Evolutionary conservation across 108 stramenopile genomes (phyloP), one percentile per base, ranked within the genome.

Genomic region (Conticribra guillardii): DNA sequence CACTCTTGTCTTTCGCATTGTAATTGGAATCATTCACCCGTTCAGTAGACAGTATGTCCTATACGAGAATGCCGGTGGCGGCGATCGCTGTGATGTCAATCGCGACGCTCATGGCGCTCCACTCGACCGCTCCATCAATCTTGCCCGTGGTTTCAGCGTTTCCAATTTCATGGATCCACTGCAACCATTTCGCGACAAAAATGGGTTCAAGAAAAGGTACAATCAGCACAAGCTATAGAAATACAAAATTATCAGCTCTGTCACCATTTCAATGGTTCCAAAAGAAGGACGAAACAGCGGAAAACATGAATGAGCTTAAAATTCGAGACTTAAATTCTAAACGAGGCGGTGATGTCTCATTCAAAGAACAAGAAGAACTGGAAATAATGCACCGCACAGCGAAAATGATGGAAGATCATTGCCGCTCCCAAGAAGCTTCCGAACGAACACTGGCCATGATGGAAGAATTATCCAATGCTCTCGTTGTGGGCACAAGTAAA

Each of bases 321-420:
- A 41, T 41, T 11, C 37, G 37, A 45, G 48, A 53, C 4, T 37
- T 53, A 21, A 54, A 44, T 24, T 60, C 60, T 46, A 16, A 28
- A 22, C 17, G 44, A 30, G 28, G 48, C n/a, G n/a, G n/a, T 11
- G 11, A 11, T 41, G 11, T 41, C 11, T 41, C 37, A 9, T 41
- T 11, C 37, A 41, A 41, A 41, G 3, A 29, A 11, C 37, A 50
- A 23, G 33, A 67, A 18, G 59, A 64, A 58, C 17, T 7, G 0
- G 67, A 76, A 18, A 48, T 52, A 8, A 72, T 79, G 78, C 65
- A 61, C 22, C 71, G 60, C n/a, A 72, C 79, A n/a, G 67, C 60
- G 22, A 68, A 67, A 45, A 80, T 80, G 71, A 80, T 80, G 71
- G 71, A 80, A 52, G 60, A 80, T 44, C 71, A 73, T 33, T 18